Base-by-base conservation (phyloP, 192 early-diverging fungal genomes). In the Backusella psychrophila region DNA sequence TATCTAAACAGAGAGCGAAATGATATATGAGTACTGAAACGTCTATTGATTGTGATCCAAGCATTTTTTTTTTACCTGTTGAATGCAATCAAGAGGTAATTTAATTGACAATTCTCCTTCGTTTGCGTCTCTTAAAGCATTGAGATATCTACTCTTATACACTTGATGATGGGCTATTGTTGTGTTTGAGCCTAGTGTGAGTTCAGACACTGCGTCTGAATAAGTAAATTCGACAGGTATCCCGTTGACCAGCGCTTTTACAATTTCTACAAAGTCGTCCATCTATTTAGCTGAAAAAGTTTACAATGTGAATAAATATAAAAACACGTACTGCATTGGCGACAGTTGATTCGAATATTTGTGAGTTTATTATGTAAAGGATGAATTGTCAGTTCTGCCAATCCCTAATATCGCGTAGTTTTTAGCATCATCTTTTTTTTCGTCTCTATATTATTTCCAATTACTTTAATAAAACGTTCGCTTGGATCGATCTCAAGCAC, bases 401-500 rank as follows among this genome's bases (percentile, higher is more conserved):
- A 85, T 26, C 87, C 87, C 87, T 88, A 71, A 29, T 44, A 42
- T 36, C 33, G 33, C 17, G 63, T 68, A 46, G 17, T 39, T 19
- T 36, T 29, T 42, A 31, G 36, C 39, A 71, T 46, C 23, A 29
- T 39, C 70, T 46, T 46, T 41, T 11, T 41, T 74, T 23, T 23
- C 33, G 33, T 33, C 3, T 33, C 33, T 33, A 33, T 33, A 6
- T 29, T 69, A 1, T n/a, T 26, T 34, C 41, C 2, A 35, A 69
- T 21, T 86, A 88, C 87, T 78, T 80, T 35, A n/a, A 88, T 77
- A n/a, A 80, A 69, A 65, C 82, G 80, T 26, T 81, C 81, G 49
- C 71, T 69, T 67, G 82, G 84, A 81, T 86, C 85, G 14, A 88
- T 79, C 56, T 88, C 87, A 21, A 88, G 80, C 38, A 86, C 87